Evolutionary conservation across 495 filamentous ascomycete genomes (phyloP), one percentile per base, ranked within the genome.

Genomic region (Trichoderma orchidacearum): DNA sequence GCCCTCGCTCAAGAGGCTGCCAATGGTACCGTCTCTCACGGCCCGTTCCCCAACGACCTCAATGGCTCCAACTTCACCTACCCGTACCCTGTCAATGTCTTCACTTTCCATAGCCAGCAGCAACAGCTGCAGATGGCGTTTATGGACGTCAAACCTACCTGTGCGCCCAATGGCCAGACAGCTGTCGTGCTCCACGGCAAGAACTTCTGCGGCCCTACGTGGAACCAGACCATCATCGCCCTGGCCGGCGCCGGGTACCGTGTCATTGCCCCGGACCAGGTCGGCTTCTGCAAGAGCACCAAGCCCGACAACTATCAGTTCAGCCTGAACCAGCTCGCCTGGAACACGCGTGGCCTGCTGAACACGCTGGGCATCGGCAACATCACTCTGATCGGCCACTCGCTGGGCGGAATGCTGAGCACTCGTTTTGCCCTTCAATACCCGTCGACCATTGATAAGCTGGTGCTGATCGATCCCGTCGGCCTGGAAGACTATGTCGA

Each of bases 251-350:
- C 56, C 30, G 74, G 72, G 6, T 75, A 74, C 59, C 68, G 72
- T 35, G 70, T 75, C 51, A 70, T 75, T 54, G 31, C 74, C 1
- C 70, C 70, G 1, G 74, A 76, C 58, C 72, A 76, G 58, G 56
- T 76, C 52, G 74, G 74, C 35, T 76, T 71, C 50, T 76, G 74
- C 68, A 75, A 75, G 61, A 72, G 69, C n/a, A 66, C 68, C 9
- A 75, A 77, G 59, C 72, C 74, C 3, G 51, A 54, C 13, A 53
- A 48, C 12, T 75, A 77, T 58, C 70, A 74, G 60, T 77, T 71
- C 61, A 72, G 59, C 31, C 57, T 75, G 8, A 64, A 69, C 23
- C 71, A 73, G 59, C 63, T 75, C 7, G 64, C 70, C 3, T 63
- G 63, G 28, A 75, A 77, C 61, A 74, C 70, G 53, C 60, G 61